Percentiles rank a stretch among this genome's conserved stretches.
phyloP scores from a whole-genome alignment of 2,329 filamentous ascomycete genomes.

The Escovopsis weberi region DNA sequence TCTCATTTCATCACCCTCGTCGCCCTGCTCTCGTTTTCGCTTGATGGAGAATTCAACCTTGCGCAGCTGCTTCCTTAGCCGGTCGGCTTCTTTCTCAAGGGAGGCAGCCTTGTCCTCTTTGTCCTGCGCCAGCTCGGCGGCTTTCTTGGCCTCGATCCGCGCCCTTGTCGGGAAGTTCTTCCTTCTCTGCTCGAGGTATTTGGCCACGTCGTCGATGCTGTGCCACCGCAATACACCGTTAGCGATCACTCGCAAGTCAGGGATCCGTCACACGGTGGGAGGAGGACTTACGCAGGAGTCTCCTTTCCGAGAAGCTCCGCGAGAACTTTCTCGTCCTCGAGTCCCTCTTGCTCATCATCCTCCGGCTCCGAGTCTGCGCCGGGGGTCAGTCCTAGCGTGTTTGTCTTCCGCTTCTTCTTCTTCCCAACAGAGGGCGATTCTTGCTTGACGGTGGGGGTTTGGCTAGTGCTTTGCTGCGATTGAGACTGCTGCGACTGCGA shows the following conservation, averaged over 20 bases:
- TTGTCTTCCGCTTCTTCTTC: slow-evolving; percentile 59
- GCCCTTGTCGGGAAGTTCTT: slow-evolving; percentile 68
- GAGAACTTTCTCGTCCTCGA: slow-evolving; percentile 49
- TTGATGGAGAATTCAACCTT: slow-evolving; percentile 58
- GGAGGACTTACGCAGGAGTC: slow-evolving; percentile 34
- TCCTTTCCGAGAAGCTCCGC: slow-evolving; percentile 41
- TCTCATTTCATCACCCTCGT: slow-evolving; percentile 53
- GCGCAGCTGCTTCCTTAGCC: slow-evolving; percentile 47
- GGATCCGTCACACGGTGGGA: not conserved
- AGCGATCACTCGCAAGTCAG: not conserved
- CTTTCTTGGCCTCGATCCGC: slow-evolving; percentile 49
- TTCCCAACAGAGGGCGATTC: slow-evolving; percentile 37
- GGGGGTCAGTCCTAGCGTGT: slow-evolving; percentile 57
- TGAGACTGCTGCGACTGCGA: slow-evolving; percentile 12
- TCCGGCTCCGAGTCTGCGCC: slow-evolving; percentile 49
- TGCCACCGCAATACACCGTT: not conserved
- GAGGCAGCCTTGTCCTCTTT: slow-evolving; percentile 48
- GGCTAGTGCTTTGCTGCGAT: slow-evolving; percentile 9
- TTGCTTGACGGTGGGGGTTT: slow-evolving; percentile 12
- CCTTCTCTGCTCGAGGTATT: slow-evolving; percentile 69
- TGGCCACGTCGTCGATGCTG: slow-evolving; percentile 54
- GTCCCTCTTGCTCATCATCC: slow-evolving; percentile 39
- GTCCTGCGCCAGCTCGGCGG: slow-evolving; percentile 27
- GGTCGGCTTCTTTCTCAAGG: slow-evolving; percentile 45
- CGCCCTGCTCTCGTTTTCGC: slow-evolving; percentile 52